These are phyloP conservation scores for Paraleonurus japonicus DNA, from an alignment of 257 asterid genomes.

Conservation along the genomic window DNA sequence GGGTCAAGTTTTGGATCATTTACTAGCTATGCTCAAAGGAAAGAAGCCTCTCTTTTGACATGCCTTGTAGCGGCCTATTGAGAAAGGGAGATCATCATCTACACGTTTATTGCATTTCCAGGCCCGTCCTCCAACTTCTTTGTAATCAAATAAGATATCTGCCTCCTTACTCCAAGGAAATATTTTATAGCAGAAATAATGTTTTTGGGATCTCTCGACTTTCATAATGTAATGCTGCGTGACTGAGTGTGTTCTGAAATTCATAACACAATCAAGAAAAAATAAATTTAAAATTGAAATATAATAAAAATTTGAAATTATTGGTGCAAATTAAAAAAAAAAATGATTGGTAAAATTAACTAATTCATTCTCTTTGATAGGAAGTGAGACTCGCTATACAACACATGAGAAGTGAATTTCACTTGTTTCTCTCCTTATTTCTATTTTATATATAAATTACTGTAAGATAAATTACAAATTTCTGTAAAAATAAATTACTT, in stretches of 20 bases:
- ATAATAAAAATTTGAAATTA: too few relatives aligned
- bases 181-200: neutral
- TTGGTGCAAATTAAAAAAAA: too few relatives aligned
- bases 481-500: too few relatives aligned
- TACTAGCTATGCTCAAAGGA: constrained; percentile 80
- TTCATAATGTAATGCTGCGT: neutral
- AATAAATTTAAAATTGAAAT: too few relatives aligned
- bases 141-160: neutral
- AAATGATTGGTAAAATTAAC: too few relatives aligned
- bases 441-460: too few relatives aligned
- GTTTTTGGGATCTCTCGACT: neutral
- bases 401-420: too few relatives aligned
- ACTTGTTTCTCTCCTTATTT: too few relatives aligned
- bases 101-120: neutral
- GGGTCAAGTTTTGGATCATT: constrained; percentile 62
- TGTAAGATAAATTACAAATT: too few relatives aligned
- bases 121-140: too few relatives aligned
- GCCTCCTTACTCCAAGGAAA: neutral
- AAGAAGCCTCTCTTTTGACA: constrained; percentile 68
- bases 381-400: too few relatives aligned
- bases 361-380: too few relatives aligned
- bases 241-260: neutral
- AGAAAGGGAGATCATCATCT: neutral
- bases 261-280: neutral
- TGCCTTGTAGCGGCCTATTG: neutral